Evolutionary conservation across 345 rosid species (phyloP).

Genomic region (Ceriops zippeliana): DNA sequence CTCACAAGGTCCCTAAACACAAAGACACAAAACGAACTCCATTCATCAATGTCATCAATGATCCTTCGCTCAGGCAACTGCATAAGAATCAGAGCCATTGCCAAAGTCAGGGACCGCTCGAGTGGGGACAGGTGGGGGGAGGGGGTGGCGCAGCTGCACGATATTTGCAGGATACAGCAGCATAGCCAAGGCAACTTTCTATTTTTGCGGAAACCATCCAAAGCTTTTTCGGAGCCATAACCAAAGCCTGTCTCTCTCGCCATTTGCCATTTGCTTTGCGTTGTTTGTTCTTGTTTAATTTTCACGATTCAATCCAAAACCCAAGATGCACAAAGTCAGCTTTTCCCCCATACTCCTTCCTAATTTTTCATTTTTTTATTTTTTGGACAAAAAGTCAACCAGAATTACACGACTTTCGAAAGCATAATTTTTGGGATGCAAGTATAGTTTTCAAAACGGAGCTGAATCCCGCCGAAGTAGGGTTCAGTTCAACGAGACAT

Average conservation of each 20-base stretch:
- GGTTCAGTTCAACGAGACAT: no score
- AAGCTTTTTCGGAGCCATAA: slow-evolving; percentile 8
- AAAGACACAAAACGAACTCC: slow-evolving; percentile 39
- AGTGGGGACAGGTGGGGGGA: not conserved
- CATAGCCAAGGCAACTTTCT: slow-evolving; percentile 27
- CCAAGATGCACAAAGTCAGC: not conserved
- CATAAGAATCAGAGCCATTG: slow-evolving; percentile 31
- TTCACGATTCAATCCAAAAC: slow-evolving; percentile 3
- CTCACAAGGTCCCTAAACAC: slow-evolving; percentile 33
- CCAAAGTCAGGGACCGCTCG: not conserved
- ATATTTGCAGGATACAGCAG: not conserved
- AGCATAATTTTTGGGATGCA: no score
- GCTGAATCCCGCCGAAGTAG: no score
- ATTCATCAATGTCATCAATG: slow-evolving; percentile 8
- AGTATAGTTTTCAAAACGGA: no score
- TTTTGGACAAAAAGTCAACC: no score
- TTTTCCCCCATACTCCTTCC: no score
- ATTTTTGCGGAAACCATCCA: slow-evolving; percentile 32
- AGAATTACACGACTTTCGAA: no score
- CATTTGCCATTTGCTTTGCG: no score
- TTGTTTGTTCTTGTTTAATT: not conserved
- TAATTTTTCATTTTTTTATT: no score
- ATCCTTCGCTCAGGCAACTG: slow-evolving; percentile 11
- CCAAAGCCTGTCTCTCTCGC: not conserved
- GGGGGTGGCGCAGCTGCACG: not conserved